A percentile compares a stretch with the other conserved stretches of the same genome.
phyloP scores from a whole-genome alignment of 1,284 basidiomycete species.

The Tylopilus sp. region DNA sequence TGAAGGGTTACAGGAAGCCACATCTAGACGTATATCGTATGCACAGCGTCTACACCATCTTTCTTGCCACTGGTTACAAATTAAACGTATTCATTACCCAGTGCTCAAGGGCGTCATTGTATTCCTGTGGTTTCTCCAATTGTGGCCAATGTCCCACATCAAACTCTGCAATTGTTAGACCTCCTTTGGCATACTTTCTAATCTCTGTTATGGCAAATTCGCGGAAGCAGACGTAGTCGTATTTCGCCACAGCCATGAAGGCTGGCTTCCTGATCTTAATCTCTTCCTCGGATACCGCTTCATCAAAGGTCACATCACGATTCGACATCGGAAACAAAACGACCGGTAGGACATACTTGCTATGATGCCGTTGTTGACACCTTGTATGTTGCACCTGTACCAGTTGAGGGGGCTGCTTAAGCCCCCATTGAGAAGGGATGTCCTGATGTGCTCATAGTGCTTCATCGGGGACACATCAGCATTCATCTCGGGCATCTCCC shows the following conservation, averaged over 20 bases:
- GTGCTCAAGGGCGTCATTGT: conserved; percentile 31
- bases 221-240: conserved; percentile 27
- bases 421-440: conserved; percentile 27
- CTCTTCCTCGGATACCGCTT: conserved; percentile 25
- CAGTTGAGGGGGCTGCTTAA: conserved; percentile 33
- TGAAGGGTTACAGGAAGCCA: background rate
- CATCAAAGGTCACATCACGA: background rate
- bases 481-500: background rate
- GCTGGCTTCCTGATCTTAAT: conserved; percentile 28
- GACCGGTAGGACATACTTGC: conserved; percentile 18
- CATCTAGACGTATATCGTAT: conserved; percentile 2
- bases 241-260: conserved; percentile 32
- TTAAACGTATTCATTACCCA: conserved; percentile 25
- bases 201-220: conserved; percentile 24
- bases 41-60: conserved; percentile 3
- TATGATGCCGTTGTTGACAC: conserved; percentile 22
- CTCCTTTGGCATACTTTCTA: conserved; percentile 28
- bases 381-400: conserved; percentile 25
- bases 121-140: conserved; percentile 27
- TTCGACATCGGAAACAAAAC: background rate
- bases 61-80: conserved; percentile 6
- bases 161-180: conserved; percentile 29
- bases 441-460: conserved; percentile 28
- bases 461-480: conserved; percentile 10
- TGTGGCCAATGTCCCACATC: conserved; percentile 33